Base-by-base conservation (phyloP, 176 grass and related monocot species). In the Otatea glauca region DNA sequence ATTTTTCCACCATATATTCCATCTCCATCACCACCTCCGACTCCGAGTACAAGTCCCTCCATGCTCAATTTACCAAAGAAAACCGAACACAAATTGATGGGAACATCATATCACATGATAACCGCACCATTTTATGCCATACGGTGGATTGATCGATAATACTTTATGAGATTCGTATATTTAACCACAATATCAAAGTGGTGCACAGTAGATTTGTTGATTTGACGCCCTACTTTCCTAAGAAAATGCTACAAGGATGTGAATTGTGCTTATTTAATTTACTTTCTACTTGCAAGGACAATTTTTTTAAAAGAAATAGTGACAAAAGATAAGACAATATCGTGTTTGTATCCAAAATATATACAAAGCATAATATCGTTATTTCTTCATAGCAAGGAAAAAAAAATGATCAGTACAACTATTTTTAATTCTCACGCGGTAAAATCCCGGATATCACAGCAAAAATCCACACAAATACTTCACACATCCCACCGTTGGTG, bases 101-200 rank as follows among this genome's bases (percentile, higher is more conserved):
- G 49, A 51, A 72, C 77, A 81, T 89, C 69, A 61, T 41, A 53
- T 85, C 78, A 73, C 78, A 76, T 71, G 77, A 49, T 38, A 12
- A 38, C 70, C 5, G 17, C 21, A 14, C 16, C 47, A 20, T 58
- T 65, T 68, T 61, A 85, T 43, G 41, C 69, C 69, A 80, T 58
- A 72, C 25, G 13, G 13, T 39, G 83, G 24, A 29, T 32, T 54
- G 4, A 38, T 18, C 0, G 0, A 60, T 2, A 5, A 35, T 79
- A n/a, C 71, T 89, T 76, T 76, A 15, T 20, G 42, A 39, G 63
- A 89, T 89, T 75, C 70, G 25, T 85, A 80, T 85, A 61, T 80
- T 50, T 80, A 87, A 48, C 48, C 21, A 81, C 32, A 7, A 72
- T 75, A 32, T 68, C 65, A 85, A 75, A 80, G 60, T 37, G 27